phyloP scores from a whole-genome alignment of 106 monocot species.

The Dactylorhiza incarnata region DNA sequence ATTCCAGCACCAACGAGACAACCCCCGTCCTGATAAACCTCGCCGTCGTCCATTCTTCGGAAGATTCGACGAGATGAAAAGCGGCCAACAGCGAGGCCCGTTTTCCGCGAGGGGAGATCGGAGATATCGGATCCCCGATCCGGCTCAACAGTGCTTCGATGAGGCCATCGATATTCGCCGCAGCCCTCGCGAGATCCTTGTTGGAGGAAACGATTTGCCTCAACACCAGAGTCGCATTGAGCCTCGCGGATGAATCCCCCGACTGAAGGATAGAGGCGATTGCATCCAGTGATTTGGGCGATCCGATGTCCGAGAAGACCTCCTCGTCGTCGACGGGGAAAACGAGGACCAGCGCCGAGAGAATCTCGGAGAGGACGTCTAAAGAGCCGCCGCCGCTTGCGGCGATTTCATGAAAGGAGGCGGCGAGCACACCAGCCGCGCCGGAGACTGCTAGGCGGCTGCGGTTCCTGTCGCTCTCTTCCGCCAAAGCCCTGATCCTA shows the following conservation, averaged over 20 bases:
- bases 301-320: slow-evolving; percentile 5
- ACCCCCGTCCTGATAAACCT: slow-evolving; percentile 25
- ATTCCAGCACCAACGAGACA: slow-evolving; percentile 34
- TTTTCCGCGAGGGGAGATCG: slow-evolving; percentile 12
- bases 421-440: slow-evolving; percentile 13
- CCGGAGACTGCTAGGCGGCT: slow-evolving; percentile 15
- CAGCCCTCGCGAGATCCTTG: background rate
- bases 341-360: slow-evolving; percentile 20
- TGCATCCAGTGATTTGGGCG: slow-evolving; percentile 25
- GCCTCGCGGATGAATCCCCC: slow-evolving; percentile 26
- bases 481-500: slow-evolving; percentile 14
- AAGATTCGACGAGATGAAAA: slow-evolving; percentile 25
- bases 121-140: slow-evolving; percentile 38
- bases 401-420: slow-evolving; percentile 18
- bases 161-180: slow-evolving; percentile 21
- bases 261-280: slow-evolving; percentile 21
- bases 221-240: slow-evolving; percentile 25
- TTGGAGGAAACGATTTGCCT: slow-evolving; percentile 21
- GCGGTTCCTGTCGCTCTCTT: slow-evolving; percentile 32
- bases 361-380: slow-evolving; percentile 27
- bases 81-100: slow-evolving; percentile 25
- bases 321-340: slow-evolving; percentile 37
- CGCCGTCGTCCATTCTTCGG: slow-evolving; percentile 2
- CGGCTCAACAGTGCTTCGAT: slow-evolving; percentile 27
- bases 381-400: background rate